Conservation (phyloP, 495 filamentous ascomycete genomes). For the Lepidopterella palustris region DNA sequence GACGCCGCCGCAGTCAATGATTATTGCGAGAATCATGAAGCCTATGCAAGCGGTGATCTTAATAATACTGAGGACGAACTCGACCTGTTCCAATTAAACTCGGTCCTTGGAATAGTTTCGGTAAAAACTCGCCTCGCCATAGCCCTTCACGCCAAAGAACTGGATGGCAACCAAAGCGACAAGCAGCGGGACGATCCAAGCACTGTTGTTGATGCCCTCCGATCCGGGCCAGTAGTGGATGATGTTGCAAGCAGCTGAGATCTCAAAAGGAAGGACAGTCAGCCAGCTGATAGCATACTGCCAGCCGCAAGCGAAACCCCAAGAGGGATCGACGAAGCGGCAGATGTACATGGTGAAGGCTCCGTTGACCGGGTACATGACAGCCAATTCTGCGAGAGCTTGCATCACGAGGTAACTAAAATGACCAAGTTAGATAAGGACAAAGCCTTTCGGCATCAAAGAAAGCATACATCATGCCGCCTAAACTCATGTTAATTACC, state of each 20-base stretch:
- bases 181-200: constrained; percentile 16
- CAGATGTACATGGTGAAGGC: constrained; percentile 29
- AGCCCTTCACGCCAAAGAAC: constrained; percentile 12
- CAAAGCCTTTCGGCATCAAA: constrained; percentile 29
- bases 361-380: constrained; percentile 36
- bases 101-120: constrained; percentile 3
- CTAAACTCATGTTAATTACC: constrained; percentile 12
- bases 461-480: constrained; percentile 9
- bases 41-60: constrained; percentile 47
- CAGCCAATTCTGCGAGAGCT: constrained; percentile 44
- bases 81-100: constrained; percentile 9
- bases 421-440: constrained; percentile 6
- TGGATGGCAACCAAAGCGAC: constrained; percentile 13
- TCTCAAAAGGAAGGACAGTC: constrained; percentile 10
- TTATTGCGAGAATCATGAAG: constrained; percentile 66
- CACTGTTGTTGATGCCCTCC: constrained; percentile 6
- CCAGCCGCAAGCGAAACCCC: constrained; percentile 25
- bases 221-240: constrained; percentile 39
- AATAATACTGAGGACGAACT: constrained; percentile 7
- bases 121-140: constrained; percentile 15
- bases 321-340: constrained; percentile 31
- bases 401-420: constrained; percentile 34
- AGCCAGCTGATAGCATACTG: constrained; percentile 12
- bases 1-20: constrained; percentile 63
- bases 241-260: constrained; percentile 26